phyloP scores from a whole-genome alignment of 495 filamentous ascomycete species.

The Neurospora tetrasperma region DNA sequence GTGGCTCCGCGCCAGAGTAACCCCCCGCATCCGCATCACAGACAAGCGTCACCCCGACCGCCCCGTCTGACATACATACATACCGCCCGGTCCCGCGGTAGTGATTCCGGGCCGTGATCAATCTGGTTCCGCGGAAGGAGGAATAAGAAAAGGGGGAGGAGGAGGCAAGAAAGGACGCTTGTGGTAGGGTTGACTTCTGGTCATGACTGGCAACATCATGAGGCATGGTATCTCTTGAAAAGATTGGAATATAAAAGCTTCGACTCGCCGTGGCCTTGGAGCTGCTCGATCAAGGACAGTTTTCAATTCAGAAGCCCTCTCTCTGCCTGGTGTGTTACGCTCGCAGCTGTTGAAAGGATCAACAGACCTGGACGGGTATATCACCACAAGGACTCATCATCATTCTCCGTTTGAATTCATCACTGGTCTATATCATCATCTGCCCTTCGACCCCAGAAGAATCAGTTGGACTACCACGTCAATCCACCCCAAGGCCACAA shows the following conservation, averaged over 20 bases:
- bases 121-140: not conserved
- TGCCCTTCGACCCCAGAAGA: not conserved
- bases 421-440: not conserved
- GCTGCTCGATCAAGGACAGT: not conserved
- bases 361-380: not conserved
- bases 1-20: not conserved
- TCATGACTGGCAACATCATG: not conserved
- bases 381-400: not conserved
- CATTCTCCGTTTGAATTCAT: not conserved
- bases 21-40: not conserved
- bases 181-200: not conserved
- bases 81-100: not conserved
- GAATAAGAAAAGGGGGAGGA: not conserved
- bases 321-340: not conserved
- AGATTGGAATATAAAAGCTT: not conserved
- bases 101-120: not conserved
- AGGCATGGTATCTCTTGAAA: not conserved
- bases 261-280: not conserved
- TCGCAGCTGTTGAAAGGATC: not conserved
- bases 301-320: too few species aligned
- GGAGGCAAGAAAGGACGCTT: not conserved
- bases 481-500: not conserved
- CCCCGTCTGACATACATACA: not conserved
- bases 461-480: not conserved
- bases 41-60: not conserved